Percentiles rank a stretch among this genome's conserved stretches.
Conservation (phyloP, 495 filamentous ascomycete genomes). For the Aspergillus diversus region DNA sequence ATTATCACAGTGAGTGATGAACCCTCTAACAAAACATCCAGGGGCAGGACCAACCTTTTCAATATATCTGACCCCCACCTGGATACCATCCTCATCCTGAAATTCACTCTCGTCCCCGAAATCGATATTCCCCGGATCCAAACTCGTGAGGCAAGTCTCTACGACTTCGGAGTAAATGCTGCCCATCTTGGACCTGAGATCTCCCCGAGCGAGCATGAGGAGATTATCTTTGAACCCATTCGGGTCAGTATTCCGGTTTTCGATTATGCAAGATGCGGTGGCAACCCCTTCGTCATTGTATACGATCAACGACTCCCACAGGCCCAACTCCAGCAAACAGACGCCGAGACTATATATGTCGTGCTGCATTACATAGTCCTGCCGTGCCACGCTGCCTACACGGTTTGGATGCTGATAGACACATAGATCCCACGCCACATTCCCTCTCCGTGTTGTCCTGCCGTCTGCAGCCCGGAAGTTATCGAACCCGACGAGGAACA, state of each 20-base stretch:
- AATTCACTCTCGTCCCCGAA: conserved; percentile 11
- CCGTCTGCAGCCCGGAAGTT: conserved; percentile 1
- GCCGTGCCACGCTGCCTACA: not conserved
- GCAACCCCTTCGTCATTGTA: not conserved
- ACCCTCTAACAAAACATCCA: not conserved
- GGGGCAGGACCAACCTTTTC: not conserved
- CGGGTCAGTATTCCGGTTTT: not conserved
- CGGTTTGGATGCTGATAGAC: conserved; percentile 1
- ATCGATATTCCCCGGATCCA: conserved; percentile 6
- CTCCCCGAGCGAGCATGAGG: not conserved
- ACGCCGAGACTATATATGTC: conserved; percentile 9
- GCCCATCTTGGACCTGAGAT: not conserved
- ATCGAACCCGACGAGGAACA: conserved; percentile 5
- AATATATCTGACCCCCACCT: not conserved
- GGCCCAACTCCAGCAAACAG: conserved; percentile 5
- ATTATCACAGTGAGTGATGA: not conserved
- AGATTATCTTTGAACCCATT: not conserved
- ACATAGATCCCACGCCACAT: not conserved
- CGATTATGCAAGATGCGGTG: not conserved
- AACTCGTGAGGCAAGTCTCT: not conserved
- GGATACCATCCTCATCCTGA: conserved; percentile 12
- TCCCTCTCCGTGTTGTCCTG: not conserved
- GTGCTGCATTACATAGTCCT: conserved; percentile 6
- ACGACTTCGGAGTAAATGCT: conserved; percentile 3
- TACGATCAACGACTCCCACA: not conserved